Evolutionary conservation across 306 rosid genomes (phyloP).

Genomic region (Casuarina glauca): DNA sequence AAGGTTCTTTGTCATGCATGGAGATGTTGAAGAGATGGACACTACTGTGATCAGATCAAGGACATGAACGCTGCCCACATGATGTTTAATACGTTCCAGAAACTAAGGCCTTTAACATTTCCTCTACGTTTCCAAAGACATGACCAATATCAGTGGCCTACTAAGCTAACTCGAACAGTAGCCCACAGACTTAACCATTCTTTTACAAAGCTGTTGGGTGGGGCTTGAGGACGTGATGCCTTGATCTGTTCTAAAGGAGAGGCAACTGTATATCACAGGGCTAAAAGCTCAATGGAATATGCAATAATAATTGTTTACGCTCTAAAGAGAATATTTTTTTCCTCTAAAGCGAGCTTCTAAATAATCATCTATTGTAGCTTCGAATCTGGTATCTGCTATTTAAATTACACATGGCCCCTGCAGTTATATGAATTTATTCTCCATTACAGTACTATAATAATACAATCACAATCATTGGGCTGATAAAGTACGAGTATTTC

Average conservation of each 20-base stretch:
- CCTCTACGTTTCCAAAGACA: not conserved
- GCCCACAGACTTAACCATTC: not conserved
- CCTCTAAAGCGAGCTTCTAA: slow-evolving; percentile 24
- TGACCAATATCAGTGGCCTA: not conserved
- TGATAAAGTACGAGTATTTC: slow-evolving; percentile 13
- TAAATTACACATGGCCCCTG: slow-evolving; percentile 16
- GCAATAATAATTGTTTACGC: slow-evolving; percentile 12
- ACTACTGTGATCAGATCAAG: no score
- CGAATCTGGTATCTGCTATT: slow-evolving; percentile 19
- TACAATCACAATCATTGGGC: slow-evolving; percentile 25
- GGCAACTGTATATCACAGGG: slow-evolving; percentile 9
- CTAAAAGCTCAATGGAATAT: slow-evolving; percentile 7
- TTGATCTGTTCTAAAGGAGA: not conserved
- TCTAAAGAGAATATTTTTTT: slow-evolving; percentile 22
- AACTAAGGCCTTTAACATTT: no score
- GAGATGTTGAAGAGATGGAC: no score
- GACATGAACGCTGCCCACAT: no score
- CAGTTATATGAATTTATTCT: slow-evolving; percentile 42
- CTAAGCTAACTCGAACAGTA: not conserved
- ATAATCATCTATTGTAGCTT: slow-evolving; percentile 23
- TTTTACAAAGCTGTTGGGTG: slow-evolving; percentile 3
- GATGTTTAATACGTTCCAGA: no score
- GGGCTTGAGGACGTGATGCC: slow-evolving; percentile 2
- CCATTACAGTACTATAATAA: slow-evolving; percentile 38
- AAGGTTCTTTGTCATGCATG: no score